A percentile compares a stretch with the other conserved stretches of the same genome.
Conservation (phyloP, 306 rosid species). For the Bauhinia variegata region DNA sequence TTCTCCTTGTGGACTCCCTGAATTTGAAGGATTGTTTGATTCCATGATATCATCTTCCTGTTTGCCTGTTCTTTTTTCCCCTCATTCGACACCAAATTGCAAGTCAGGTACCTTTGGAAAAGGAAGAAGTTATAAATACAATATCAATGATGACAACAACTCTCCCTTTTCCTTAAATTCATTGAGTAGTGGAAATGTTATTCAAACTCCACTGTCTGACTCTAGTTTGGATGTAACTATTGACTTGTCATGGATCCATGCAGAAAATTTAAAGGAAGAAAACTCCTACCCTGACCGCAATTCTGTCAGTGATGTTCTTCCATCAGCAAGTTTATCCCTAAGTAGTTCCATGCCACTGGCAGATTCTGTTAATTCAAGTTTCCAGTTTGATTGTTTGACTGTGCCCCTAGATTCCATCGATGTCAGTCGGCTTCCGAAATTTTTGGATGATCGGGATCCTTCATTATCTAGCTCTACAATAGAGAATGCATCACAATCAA, state of each 20-base stretch:
- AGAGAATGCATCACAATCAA: constrained; percentile 56
- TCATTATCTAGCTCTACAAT: constrained; percentile 58
- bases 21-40: constrained; percentile 52
- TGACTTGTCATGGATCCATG: constrained; percentile 45
- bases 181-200: constrained; percentile 66
- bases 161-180: constrained; percentile 72
- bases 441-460: constrained; percentile 52
- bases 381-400: constrained; percentile 66
- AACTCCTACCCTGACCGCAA: constrained; percentile 42
- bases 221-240: constrained; percentile 51
- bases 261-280: constrained; percentile 43
- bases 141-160: constrained; percentile 44
- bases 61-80: constrained; percentile 47
- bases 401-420: constrained; percentile 58
- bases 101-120: constrained; percentile 39
- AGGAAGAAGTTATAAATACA: constrained; percentile 29
- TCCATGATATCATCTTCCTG: constrained; percentile 37
- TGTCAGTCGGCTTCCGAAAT: constrained; percentile 54
- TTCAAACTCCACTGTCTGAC: constrained; percentile 75
- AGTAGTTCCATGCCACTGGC: constrained; percentile 37
- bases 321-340: constrained; percentile 43
- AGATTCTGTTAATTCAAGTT: constrained; percentile 66
- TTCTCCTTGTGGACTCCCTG: constrained; percentile 51
- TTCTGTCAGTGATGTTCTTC: constrained; percentile 48
- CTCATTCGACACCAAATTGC: constrained; percentile 40